A percentile compares a stretch with the other conserved stretches of the same genome.
phyloP scores from a whole-genome alignment of 495 filamentous ascomycete species.

The Hyaloscypha hepaticicola region DNA sequence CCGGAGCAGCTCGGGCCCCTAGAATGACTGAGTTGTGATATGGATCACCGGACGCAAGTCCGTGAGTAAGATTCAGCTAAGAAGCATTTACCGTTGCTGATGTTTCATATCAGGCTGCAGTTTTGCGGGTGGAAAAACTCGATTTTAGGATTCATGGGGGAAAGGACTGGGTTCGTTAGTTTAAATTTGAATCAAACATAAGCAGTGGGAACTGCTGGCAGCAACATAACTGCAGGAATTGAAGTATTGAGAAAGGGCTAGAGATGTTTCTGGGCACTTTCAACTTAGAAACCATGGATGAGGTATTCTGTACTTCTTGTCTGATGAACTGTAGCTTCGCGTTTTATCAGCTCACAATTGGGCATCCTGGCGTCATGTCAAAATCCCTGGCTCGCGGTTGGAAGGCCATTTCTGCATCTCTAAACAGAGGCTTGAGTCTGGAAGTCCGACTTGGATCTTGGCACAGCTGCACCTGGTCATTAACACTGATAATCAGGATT shows the following conservation, averaged over 20 bases:
- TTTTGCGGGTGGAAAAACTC: slow-evolving; percentile 52
- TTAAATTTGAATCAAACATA: slow-evolving; percentile 46
- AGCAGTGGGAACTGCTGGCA: slow-evolving; percentile 15
- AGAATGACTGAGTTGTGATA: slow-evolving; percentile 63
- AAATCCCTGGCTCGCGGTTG: slow-evolving; percentile 10
- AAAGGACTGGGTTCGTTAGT: slow-evolving; percentile 61
- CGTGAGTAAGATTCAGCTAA: slow-evolving; percentile 58
- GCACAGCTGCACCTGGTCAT: background rate
- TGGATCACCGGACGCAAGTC: slow-evolving; percentile 69
- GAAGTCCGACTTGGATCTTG: background rate
- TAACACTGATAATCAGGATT: background rate
- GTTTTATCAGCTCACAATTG: background rate
- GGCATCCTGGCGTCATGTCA: background rate
- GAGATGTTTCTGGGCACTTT: slow-evolving; percentile 1
- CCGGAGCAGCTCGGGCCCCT: slow-evolving; percentile 65
- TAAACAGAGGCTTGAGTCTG: background rate
- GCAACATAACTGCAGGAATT: slow-evolving; percentile 17
- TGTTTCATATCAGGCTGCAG: slow-evolving; percentile 38
- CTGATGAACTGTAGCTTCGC: background rate
- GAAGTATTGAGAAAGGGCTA: slow-evolving; percentile 8
- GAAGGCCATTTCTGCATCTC: slow-evolving; percentile 37
- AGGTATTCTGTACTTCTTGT: background rate
- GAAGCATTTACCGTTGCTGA: slow-evolving; percentile 45
- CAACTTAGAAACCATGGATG: background rate
- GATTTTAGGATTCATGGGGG: slow-evolving; percentile 52